These are phyloP conservation scores for Pouteria glomerata DNA, from an alignment of 148 eudicot species.

Conservation along the genomic window DNA sequence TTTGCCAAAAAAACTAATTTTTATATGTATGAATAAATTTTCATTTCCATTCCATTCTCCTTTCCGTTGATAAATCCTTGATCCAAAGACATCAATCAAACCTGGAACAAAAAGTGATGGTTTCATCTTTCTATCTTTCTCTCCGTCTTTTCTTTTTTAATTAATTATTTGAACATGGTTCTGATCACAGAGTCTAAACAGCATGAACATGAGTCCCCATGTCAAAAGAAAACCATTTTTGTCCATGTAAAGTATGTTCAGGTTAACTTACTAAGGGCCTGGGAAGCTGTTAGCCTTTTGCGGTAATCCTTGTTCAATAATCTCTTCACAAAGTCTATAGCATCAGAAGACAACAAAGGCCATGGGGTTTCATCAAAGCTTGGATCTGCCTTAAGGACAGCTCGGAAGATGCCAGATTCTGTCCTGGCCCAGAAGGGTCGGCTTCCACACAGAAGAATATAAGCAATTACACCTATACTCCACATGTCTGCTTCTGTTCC, in stretches of 20 bases:
- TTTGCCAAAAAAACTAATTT: no score
- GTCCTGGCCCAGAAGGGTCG: conserved; percentile 95
- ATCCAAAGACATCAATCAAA: no score
- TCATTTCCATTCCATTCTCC: no score
- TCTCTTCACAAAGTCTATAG: conserved; percentile 87
- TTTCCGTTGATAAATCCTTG: no score
- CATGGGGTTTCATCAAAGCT: conserved; percentile 91
- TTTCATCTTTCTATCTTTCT: no score
- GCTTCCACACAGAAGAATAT: conserved; percentile 93
- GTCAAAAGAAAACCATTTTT: not conserved
- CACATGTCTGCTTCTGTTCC: conserved; percentile 99
- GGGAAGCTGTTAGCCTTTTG: conserved; percentile 87
- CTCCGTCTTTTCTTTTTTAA: not conserved
- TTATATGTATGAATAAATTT: no score
- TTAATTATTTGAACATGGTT: not conserved
- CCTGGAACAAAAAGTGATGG: no score
- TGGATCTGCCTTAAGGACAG: conserved; percentile 89
- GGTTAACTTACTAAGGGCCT: conserved; percentile 74
- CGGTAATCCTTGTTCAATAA: conserved; percentile 89
- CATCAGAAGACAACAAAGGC: conserved; percentile 80
- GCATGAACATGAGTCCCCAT: not conserved
- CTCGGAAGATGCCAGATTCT: conserved; percentile 89
- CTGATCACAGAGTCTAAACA: not conserved
- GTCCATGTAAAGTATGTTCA: not conserved
- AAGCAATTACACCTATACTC: conserved; percentile 99